phyloP scores from a whole-genome alignment of 257 asterid species.

The Scutellaria barbata region DNA sequence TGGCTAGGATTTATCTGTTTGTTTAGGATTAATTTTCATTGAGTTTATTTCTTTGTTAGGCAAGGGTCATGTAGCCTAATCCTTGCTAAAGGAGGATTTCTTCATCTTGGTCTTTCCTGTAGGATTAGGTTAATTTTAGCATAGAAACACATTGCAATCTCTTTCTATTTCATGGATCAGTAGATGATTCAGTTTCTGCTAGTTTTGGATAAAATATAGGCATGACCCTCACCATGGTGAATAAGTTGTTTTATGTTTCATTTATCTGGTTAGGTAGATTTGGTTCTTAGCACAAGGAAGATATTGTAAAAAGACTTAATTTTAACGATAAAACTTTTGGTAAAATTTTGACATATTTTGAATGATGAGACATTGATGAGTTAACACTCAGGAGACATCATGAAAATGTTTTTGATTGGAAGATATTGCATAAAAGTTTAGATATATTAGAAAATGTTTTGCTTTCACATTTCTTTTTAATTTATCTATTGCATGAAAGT shows the following conservation, averaged over 20 bases:
- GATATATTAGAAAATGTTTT: background rate
- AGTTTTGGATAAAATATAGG: too few species aligned
- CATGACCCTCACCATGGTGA: too few species aligned
- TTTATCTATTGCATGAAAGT: background rate
- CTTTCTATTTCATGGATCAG: background rate
- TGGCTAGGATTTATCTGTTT: too few species aligned
- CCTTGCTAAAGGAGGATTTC: background rate
- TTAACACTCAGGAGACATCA: background rate
- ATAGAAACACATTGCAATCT: background rate
- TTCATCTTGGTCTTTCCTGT: background rate
- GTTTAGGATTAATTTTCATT: background rate
- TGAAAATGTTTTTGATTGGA: background rate
- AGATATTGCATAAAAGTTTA: constrained; percentile 2
- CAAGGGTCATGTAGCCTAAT: background rate
- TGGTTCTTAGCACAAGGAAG: background rate
- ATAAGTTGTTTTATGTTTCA: too few species aligned
- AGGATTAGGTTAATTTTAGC: background rate
- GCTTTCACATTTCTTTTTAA: background rate
- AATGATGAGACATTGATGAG: background rate
- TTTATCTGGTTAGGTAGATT: too few species aligned
- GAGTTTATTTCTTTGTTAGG: background rate
- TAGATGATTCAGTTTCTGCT: background rate
- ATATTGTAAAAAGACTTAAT: background rate
- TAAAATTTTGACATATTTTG: background rate
- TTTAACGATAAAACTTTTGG: background rate